Percentiles rank a stretch among this genome's conserved stretches.
Evolutionary conservation across 768 basidiomycete genomes (phyloP).

Genomic region (Suillus fuscotomentosus): DNA sequence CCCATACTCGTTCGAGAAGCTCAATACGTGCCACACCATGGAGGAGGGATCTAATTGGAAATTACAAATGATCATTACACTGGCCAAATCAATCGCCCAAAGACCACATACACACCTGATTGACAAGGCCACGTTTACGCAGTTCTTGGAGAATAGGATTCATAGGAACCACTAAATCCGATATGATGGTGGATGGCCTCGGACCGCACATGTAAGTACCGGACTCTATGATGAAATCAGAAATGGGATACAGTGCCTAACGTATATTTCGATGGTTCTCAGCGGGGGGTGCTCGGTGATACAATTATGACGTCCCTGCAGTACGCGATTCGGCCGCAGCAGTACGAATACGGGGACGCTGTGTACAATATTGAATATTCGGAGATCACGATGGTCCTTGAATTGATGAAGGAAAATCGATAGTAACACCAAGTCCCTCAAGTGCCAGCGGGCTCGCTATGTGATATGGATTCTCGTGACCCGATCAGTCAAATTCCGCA

Average conservation of each 20-base stretch:
- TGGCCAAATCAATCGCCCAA: background rate
- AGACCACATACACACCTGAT: background rate
- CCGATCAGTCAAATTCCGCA: background rate
- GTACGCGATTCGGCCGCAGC: background rate
- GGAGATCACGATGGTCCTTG: background rate
- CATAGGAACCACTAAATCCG: background rate
- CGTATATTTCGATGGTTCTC: background rate
- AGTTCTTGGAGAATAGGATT: background rate
- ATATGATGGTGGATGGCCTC: background rate
- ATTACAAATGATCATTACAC: background rate
- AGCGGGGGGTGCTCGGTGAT: background rate
- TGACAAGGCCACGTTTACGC: background rate
- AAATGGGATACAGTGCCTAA: background rate
- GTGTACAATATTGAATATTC: background rate
- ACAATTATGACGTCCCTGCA: background rate
- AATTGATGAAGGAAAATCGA: background rate
- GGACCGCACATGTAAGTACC: background rate
- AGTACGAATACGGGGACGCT: background rate
- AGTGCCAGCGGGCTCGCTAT: background rate
- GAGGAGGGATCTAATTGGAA: background rate
- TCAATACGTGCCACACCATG: background rate
- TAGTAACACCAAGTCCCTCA: too few relatives aligned
- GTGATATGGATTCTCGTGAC: background rate
- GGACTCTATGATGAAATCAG: background rate
- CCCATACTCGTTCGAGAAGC: background rate